Conservation (phyloP, 2,329 filamentous ascomycete species). For the Lecanicillium sp. region DNA sequence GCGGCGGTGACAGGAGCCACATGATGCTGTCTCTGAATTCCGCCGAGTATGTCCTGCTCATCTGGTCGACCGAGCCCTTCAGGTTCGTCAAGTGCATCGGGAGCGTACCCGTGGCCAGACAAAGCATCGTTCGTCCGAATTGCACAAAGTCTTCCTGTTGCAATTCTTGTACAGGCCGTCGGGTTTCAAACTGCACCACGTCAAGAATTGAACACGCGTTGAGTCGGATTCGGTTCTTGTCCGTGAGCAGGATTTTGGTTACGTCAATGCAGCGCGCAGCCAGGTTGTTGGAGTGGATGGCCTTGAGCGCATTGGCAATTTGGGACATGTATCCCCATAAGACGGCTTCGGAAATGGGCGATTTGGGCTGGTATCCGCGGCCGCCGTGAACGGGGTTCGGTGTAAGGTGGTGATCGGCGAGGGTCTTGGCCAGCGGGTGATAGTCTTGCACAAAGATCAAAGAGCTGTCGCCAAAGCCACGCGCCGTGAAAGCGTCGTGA, state of each 20-base stretch:
- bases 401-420: conserved; percentile 72
- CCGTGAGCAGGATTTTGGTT: conserved; percentile 83
- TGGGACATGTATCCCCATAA: conserved; percentile 92
- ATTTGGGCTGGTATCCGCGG: conserved; percentile 34
- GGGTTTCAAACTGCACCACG: conserved; percentile 73
- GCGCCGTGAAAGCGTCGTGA: conserved; percentile 87
- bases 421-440: conserved; percentile 81
- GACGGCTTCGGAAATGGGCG: conserved; percentile 58
- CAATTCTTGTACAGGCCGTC: conserved; percentile 61
- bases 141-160: conserved; percentile 84
- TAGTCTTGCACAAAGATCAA: conserved; percentile 92
- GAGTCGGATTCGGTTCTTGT: conserved; percentile 81
- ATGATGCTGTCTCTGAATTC: conserved; percentile 72
- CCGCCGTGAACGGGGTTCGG: conserved; percentile 29
- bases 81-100: conserved; percentile 49
- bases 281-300: conserved; percentile 73
- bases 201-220: conserved; percentile 86
- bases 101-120: conserved; percentile 64
- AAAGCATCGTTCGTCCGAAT: conserved; percentile 78
- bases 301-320: conserved; percentile 77
- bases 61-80: conserved; percentile 65
- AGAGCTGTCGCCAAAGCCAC: conserved; percentile 90
- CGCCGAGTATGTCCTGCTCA: conserved; percentile 67
- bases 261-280: conserved; percentile 81
- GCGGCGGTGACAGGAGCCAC: conserved; percentile 69